phyloP scores from a whole-genome alignment of 139 green algal genomes.

The Coelastrella sp. region DNA sequence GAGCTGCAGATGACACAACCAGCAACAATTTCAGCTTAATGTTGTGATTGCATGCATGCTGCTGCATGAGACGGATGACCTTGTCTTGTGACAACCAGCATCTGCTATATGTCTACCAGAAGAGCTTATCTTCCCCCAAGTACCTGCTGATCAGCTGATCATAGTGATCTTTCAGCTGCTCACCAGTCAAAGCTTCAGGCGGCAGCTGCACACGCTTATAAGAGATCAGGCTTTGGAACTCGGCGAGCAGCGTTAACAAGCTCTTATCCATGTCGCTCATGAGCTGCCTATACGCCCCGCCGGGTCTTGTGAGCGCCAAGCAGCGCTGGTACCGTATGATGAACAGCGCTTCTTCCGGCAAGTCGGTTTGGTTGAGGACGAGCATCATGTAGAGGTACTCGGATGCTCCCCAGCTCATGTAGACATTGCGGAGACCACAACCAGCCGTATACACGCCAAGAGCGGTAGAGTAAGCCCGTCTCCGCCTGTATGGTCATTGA shows the following conservation, averaged over 20 bases:
- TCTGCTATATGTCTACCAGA: too few species aligned
- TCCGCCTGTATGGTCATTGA: slow-evolving; percentile 65
- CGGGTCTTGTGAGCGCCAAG: slow-evolving; percentile 55
- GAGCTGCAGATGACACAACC: too few species aligned
- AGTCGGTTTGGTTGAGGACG: slow-evolving; percentile 64
- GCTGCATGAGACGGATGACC: too few species aligned
- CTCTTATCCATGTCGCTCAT: slow-evolving; percentile 69
- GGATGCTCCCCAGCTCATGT: slow-evolving; percentile 44
- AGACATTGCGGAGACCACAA: slow-evolving; percentile 62
- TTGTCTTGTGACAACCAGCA: too few species aligned
- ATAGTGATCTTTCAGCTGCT: slow-evolving; percentile 74
- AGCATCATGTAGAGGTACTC: slow-evolving; percentile 93
- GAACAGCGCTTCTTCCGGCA: slow-evolving; percentile 85
- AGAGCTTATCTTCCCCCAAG: slow-evolving; percentile 63
- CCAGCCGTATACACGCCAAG: slow-evolving; percentile 73
- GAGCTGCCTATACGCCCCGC: slow-evolving; percentile 76
- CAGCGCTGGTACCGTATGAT: slow-evolving; percentile 75
- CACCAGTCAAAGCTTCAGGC: slow-evolving; percentile 52
- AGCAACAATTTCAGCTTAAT: too few species aligned
- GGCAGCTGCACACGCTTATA: slow-evolving; percentile 59
- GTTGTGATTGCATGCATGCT: too few species aligned
- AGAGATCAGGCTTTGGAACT: slow-evolving; percentile 74
- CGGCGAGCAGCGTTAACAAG: slow-evolving; percentile 75
- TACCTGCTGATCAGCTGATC: slow-evolving; percentile 77
- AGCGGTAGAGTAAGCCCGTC: slow-evolving; percentile 63